Evolutionary conservation across 495 filamentous ascomycete species (phyloP).

Genomic region (Aspergillus sclerotiicarbonarius): DNA sequence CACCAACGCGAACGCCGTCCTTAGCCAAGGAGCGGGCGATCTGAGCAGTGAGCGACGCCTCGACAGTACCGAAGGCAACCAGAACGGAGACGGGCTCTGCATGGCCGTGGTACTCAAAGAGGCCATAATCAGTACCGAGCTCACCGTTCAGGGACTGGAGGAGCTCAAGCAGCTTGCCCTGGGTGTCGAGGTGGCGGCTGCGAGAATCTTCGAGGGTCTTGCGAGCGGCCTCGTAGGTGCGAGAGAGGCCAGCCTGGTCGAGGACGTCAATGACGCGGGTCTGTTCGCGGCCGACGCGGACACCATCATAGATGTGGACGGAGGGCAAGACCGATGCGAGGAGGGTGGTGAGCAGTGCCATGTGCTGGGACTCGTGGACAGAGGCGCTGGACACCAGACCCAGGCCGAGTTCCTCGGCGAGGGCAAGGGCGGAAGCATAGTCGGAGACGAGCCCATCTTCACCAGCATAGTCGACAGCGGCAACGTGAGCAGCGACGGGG

Average conservation of each 20-base stretch:
- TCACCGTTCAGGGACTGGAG: slow-evolving; percentile 84
- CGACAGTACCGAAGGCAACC: slow-evolving; percentile 88
- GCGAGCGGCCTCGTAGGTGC: slow-evolving; percentile 66
- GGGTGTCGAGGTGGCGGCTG: slow-evolving; percentile 69
- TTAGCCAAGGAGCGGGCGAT: slow-evolving; percentile 70
- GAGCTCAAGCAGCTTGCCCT: slow-evolving; percentile 71
- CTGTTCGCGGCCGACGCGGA: slow-evolving; percentile 81
- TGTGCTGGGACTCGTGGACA: slow-evolving; percentile 89
- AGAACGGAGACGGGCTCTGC: slow-evolving; percentile 70
- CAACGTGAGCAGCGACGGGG: slow-evolving; percentile 88
- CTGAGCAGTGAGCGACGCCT: slow-evolving; percentile 81
- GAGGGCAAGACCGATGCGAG: slow-evolving; percentile 77
- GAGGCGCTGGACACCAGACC: slow-evolving; percentile 83
- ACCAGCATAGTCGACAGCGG: slow-evolving; percentile 83
- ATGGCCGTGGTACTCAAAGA: slow-evolving; percentile 95
- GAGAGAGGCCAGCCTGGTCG: slow-evolving; percentile 66
- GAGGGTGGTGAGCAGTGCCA: slow-evolving; percentile 85
- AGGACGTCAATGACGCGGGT: slow-evolving; percentile 82
- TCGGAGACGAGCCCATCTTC: slow-evolving; percentile 78
- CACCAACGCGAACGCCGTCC: slow-evolving; percentile 73
- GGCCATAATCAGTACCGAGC: slow-evolving; percentile 85
- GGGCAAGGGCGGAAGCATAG: slow-evolving; percentile 74
- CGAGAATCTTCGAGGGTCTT: slow-evolving; percentile 55
- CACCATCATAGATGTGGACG: slow-evolving; percentile 89
- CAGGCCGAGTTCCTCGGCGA: slow-evolving; percentile 89